phyloP scores from a whole-genome alignment of 1,284 basidiomycete species.

The Puccinia novopanici region DNA sequence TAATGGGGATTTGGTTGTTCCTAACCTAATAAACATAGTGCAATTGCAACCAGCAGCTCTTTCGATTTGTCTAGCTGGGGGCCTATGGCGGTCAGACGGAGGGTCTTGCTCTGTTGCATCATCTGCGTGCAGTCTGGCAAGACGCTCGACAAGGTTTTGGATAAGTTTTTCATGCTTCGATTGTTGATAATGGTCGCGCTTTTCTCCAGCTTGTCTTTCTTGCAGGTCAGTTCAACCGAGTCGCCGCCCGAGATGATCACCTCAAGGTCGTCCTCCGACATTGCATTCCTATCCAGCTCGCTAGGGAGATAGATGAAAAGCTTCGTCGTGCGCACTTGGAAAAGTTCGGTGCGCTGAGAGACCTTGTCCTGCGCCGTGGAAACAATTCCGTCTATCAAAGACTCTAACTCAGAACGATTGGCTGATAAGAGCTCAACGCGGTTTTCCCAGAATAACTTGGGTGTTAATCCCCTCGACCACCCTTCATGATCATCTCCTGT shows the following conservation, averaged over 20 bases:
- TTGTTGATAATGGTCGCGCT: background rate
- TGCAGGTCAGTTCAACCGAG: background rate
- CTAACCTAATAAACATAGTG: slow-evolving; percentile 36
- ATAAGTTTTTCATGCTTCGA: slow-evolving; percentile 25
- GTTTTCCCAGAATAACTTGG: slow-evolving; percentile 72
- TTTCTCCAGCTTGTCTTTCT: slow-evolving; percentile 4
- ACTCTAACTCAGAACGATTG: slow-evolving; percentile 63
- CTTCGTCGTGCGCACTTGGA: slow-evolving; percentile 15
- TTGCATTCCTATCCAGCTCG: background rate
- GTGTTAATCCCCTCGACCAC: slow-evolving; percentile 78
- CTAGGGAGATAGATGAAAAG: slow-evolving; percentile 8
- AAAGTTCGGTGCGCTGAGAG: slow-evolving; percentile 16
- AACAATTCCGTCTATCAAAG: slow-evolving; percentile 64
- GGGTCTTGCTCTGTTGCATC: background rate
- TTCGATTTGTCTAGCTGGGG: slow-evolving; percentile 13
- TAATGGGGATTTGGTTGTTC: background rate
- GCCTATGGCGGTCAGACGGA: slow-evolving; percentile 36
- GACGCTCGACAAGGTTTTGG: slow-evolving; percentile 17
- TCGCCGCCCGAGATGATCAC: slow-evolving; percentile 10
- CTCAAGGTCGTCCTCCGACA: background rate
- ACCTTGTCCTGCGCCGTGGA: slow-evolving; percentile 9
- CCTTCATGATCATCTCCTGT: slow-evolving; percentile 83
- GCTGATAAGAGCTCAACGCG: slow-evolving; percentile 63
- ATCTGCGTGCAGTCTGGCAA: slow-evolving; percentile 17
- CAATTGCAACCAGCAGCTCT: slow-evolving; percentile 41